Percentiles rank a stretch among this genome's conserved stretches.
Conservation (phyloP, 768 basidiomycete genomes). For the Boletellus ananas region DNA sequence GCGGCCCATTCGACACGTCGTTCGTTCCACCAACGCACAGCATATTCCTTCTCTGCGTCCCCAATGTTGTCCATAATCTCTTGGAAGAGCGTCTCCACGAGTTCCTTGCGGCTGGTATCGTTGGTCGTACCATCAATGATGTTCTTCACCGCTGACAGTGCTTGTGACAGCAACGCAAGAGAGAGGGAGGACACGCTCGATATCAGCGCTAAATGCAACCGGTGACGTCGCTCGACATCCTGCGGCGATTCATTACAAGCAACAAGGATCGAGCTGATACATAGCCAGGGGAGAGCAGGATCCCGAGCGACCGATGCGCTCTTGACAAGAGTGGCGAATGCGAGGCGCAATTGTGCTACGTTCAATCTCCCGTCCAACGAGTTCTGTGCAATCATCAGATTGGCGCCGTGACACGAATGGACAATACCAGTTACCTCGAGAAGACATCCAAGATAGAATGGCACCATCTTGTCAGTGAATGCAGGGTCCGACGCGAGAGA, state of each 20-base stretch:
- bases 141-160: slow-evolving; percentile 47
- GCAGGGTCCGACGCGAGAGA: slow-evolving; percentile 21
- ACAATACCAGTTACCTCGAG: slow-evolving; percentile 50
- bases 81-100: slow-evolving; percentile 55
- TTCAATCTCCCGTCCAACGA: slow-evolving; percentile 58
- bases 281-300: slow-evolving; percentile 61
- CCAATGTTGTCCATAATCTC: slow-evolving; percentile 64
- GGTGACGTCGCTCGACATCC: slow-evolving; percentile 37
- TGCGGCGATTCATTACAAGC: slow-evolving; percentile 35
- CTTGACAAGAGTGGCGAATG: slow-evolving; percentile 68
- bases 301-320: slow-evolving; percentile 47
- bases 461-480: slow-evolving; percentile 57
- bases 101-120: slow-evolving; percentile 35
- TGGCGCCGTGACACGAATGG: neutral
- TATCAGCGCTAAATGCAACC: slow-evolving; percentile 61
- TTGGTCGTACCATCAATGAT: slow-evolving; percentile 31
- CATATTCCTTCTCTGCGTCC: slow-evolving; percentile 65
- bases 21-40: slow-evolving; percentile 72
- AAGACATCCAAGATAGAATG: slow-evolving; percentile 69
- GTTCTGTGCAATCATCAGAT: slow-evolving; percentile 42
- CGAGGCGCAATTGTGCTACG: slow-evolving; percentile 64
- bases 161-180: slow-evolving; percentile 48
- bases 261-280: slow-evolving; percentile 53
- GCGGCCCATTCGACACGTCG: slow-evolving; percentile 28
- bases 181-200: slow-evolving; percentile 64